phyloP scores from a whole-genome alignment of 2,329 filamentous ascomycete genomes.

The Aspergillus carbonarius region DNA sequence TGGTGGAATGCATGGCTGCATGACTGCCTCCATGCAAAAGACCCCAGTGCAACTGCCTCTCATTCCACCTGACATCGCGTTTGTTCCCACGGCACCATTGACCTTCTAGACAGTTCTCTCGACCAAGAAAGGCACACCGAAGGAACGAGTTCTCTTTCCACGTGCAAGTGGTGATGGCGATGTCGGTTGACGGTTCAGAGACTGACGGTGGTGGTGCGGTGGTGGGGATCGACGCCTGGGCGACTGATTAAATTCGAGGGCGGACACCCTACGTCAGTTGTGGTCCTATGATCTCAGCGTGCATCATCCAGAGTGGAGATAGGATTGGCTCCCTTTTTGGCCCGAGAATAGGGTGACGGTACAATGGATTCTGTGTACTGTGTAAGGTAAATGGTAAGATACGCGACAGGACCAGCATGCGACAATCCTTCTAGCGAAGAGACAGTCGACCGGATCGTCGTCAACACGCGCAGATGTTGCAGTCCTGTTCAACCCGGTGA shows the following conservation, averaged over 20 bases:
- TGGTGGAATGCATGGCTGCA: not conserved
- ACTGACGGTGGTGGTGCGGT: slow-evolving; percentile 1
- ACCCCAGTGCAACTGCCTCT: not conserved
- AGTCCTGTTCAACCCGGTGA: not conserved
- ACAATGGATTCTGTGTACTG: not conserved
- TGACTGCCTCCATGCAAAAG: not conserved
- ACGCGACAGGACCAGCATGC: not conserved
- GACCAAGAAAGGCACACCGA: not conserved
- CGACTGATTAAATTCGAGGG: slow-evolving; percentile 5
- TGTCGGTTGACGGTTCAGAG: slow-evolving; percentile 3
- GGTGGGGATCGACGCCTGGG: slow-evolving; percentile 12
- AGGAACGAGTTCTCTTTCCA: not conserved
- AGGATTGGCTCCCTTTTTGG: slow-evolving; percentile 5
- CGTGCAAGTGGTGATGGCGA: slow-evolving; percentile 1
- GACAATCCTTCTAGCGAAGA: not conserved
- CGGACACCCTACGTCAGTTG: slow-evolving; percentile 18
- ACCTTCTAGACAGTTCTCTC: not conserved
- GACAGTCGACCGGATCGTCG: not conserved
- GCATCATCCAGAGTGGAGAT: slow-evolving; percentile 17
- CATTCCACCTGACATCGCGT: not conserved
- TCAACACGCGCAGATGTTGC: not conserved
- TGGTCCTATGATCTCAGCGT: slow-evolving; percentile 25
- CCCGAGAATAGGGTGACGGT: not conserved
- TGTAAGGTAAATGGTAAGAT: not conserved
- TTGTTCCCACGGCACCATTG: not conserved